These are phyloP conservation scores for Zoysia matrella DNA, from an alignment of 202 grass and related monocot genomes.

Conservation along the genomic window DNA sequence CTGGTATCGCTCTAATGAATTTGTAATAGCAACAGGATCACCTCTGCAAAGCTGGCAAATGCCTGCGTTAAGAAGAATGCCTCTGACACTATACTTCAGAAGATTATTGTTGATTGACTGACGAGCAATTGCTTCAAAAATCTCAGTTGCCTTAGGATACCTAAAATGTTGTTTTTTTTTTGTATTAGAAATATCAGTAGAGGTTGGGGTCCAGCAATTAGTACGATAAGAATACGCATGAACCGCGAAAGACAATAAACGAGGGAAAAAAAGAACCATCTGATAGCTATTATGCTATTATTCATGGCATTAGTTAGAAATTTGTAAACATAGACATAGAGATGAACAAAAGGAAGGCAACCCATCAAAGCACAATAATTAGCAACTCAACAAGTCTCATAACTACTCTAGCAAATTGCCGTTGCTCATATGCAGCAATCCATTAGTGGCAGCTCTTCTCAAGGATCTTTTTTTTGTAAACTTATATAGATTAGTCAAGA, in stretches of 20 bases:
- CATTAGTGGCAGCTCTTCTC: neutral
- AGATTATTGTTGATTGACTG: slow-evolving; percentile 13
- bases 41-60: slow-evolving; percentile 91
- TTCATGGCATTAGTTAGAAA: neutral
- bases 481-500: neutral
- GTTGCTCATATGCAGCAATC: slow-evolving; percentile 8
- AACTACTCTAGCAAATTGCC: neutral
- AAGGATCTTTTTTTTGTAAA: slow-evolving; percentile 2
- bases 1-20: slow-evolving; percentile 87
- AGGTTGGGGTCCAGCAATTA: slow-evolving; percentile 19
- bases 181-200: slow-evolving; percentile 32
- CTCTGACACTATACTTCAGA: slow-evolving; percentile 89
- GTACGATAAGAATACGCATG: neutral
- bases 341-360: no score
- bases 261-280: neutral
- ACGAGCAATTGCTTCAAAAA: slow-evolving; percentile 42
- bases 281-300: neutral
- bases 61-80: slow-evolving; percentile 89
- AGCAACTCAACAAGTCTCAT: neutral
- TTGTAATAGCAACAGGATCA: slow-evolving; percentile 84
- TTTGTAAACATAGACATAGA: neutral
- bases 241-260: slow-evolving; percentile 1
- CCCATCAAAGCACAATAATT: neutral
- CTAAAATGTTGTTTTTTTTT: slow-evolving; percentile 42
- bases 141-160: slow-evolving; percentile 85